Evolutionary conservation across 2,329 filamentous ascomycete genomes (phyloP), one percentile per base, ranked within the genome.

Genomic region (Claviceps sorghi): DNA sequence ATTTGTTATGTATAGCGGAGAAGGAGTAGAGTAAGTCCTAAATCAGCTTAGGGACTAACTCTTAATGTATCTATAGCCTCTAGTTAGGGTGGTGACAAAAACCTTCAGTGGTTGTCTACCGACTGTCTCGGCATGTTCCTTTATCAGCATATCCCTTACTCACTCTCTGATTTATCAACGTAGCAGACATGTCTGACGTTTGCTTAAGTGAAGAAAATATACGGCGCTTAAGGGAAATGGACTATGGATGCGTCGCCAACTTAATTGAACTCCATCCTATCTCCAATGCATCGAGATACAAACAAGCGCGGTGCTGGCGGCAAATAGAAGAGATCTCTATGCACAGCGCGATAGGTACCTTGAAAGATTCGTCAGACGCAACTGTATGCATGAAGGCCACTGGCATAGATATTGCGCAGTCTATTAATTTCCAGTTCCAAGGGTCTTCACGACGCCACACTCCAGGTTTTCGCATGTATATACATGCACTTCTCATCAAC

Each of bases 391-490:
- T 11, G 1, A 15, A 19, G 26, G 15, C 10, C 19, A 11, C 9
- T 43, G 40, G 17, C 26, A 26, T 11, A 22, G n/a, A 5, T 29
- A 41, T 21, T 40, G 34, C 34, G 32, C 47, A n/a, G 21, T 41
- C 6, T 41, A 30, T 41, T 49, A 40, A 40, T 41, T 38, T 13
- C 2, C 17, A 38, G 10, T 38, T 13, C 6, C 11, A 34, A 56
- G 55, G 48, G 41, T 50, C 51, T 46, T 11, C 42, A 48, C 43
- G 53, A 55, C 30, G 53, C 51, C n/a, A 36, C 52, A 21, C 38
- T 56, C 11, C 7, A 36, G 41, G 44, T 54, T 19, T 46, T 54
- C 3, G 49, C 49, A 19, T 38, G 34, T 19, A 29, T 53, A n/a
- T 44, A 26, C 19, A 4, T 26, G 15, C 43, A 26, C 21, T 21